Evolutionary conservation across 805 yeast species (phyloP).

Genomic region (Yamadazyma philogaea): DNA sequence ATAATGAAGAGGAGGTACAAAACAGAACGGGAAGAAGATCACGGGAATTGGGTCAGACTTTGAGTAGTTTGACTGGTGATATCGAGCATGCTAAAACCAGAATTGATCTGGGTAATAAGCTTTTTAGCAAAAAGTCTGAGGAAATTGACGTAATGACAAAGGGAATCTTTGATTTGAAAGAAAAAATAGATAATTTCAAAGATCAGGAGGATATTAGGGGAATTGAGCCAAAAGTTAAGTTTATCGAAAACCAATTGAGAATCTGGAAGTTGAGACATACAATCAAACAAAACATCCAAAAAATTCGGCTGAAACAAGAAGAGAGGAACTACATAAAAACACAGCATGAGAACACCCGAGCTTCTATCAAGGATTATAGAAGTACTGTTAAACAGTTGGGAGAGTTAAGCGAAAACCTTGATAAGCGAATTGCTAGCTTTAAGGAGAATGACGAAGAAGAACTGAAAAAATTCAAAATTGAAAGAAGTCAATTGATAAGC

Average conservation of each 20-base stretch:
- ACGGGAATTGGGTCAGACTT: slow-evolving; percentile 42
- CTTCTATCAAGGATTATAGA: slow-evolving; percentile 47
- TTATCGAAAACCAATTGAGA: slow-evolving; percentile 37
- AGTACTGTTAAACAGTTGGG: slow-evolving; percentile 24
- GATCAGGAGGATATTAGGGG: slow-evolving; percentile 22
- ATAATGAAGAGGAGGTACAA: slow-evolving; percentile 41
- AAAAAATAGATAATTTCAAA: slow-evolving; percentile 25
- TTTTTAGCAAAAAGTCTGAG: slow-evolving; percentile 27
- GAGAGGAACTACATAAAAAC: slow-evolving; percentile 64
- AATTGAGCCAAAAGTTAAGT: slow-evolving; percentile 16
- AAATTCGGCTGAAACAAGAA: slow-evolving; percentile 45
- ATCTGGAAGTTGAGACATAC: slow-evolving; percentile 47
- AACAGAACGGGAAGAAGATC: slow-evolving; percentile 40
- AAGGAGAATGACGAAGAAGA: slow-evolving; percentile 22
- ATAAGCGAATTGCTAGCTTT: slow-evolving; percentile 20
- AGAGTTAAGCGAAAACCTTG: slow-evolving; percentile 17
- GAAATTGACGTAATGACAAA: slow-evolving; percentile 25
- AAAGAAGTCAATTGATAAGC: slow-evolving; percentile 18
- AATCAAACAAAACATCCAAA: slow-evolving; percentile 41
- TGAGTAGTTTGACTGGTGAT: slow-evolving; percentile 45
- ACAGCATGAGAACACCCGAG: slow-evolving; percentile 54
- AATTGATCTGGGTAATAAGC: slow-evolving; percentile 31
- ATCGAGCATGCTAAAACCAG: slow-evolving; percentile 39
- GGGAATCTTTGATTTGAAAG: slow-evolving; percentile 25
- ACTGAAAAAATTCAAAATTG: slow-evolving; percentile 18